Evolutionary conservation across 164 flowering plant species (phyloP), one percentile per base, ranked within the genome.

Genomic region (Malania oleifera): DNA sequence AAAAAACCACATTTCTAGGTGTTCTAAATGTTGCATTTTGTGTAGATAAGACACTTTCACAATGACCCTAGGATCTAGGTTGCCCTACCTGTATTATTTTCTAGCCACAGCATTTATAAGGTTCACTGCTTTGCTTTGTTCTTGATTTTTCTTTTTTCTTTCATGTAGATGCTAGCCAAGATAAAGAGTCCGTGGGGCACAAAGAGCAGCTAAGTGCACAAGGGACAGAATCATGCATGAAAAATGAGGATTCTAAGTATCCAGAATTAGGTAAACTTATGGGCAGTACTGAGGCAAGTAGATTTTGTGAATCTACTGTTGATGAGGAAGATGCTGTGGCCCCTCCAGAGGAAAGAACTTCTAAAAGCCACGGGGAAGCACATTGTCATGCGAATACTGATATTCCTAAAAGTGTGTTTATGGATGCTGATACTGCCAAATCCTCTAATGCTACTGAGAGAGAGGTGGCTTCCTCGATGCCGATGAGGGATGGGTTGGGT

Each of bases 151-250:
- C 54, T 52, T 60, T n/a, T 37, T 62, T 67, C 65, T 78, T 60
- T 63, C 52, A 47, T 79, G 79, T 81, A 83, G 85, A 77, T 77
- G 48, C 59, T 48, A 62, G 67, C 72, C 63, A 50, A 58, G 57
- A 60, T 52, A 19, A 62, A 57, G 71, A 72, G 46, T 63, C 57
- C 34, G 66, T 63, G 62, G 65, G 54, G 51, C 57, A 50, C 22
- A 67, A 59, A 20, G 67, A 66, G 41, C 56, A 40, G 53, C 45
- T 39, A 45, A 66, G 38, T 15, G 46, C 57, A 53, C 54, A 56
- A 44, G 62, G 35, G 55, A 51, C 59, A 43, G 46, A 54, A 13
- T 47, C 52, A 24, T 13, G 20, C 44, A 39, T 37, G 19, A 64
- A 31, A 11, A 23, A 51, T 65, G 60, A 60, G 41, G 64, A 40